Evolutionary conservation across 164 flowering plant species (phyloP), one percentile per base, ranked within the genome.

Genomic region (Vitis rotundifolia): DNA sequence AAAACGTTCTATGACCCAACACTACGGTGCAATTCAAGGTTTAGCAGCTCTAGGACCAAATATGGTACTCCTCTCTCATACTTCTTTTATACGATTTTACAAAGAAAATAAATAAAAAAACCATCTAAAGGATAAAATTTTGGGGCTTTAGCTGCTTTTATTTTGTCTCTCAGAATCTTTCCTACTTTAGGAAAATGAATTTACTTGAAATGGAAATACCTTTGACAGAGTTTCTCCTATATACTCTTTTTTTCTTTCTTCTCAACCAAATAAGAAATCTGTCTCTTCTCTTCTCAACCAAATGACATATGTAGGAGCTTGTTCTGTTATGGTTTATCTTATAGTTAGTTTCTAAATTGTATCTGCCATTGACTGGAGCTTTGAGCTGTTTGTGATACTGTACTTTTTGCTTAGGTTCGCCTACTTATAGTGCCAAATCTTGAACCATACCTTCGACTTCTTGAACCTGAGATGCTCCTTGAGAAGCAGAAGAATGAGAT

Each of bases 11-110:
- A 54, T 91, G 81, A 84, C 99, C 60, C 97, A 92, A 75, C 99
- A 96, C 75, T 96, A 88, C 86, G 99, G 99, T 68, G 98, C 97
- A 49, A 85, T 96, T 77, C 97, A 89, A 78, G 99, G 98, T 19
- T 79, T 93, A 61, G 90, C 97, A 52, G 90, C 97, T n/a, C 77
- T 93, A 48, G 98, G 99, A 71, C 81, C 91, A 37, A 85, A 75
- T 77, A 97, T 93, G 97, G 99, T 93, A 93, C 48, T 61, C 76
- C 78, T 63, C 61, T 61, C 56, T 56, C 66, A 55, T 63, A 60
- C 61, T 58, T 59, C 19, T 47, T 9, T 48, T 48, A 8, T 3
- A 6, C 3, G 1, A 31, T 31, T 31, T 31, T 31, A 31, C 6
- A 31, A 31, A 31, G 7, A 31, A 31, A 31, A 31, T 31, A 31